phyloP scores from a whole-genome alignment of 768 basidiomycete species.

The Phanerochaete sordida region DNA sequence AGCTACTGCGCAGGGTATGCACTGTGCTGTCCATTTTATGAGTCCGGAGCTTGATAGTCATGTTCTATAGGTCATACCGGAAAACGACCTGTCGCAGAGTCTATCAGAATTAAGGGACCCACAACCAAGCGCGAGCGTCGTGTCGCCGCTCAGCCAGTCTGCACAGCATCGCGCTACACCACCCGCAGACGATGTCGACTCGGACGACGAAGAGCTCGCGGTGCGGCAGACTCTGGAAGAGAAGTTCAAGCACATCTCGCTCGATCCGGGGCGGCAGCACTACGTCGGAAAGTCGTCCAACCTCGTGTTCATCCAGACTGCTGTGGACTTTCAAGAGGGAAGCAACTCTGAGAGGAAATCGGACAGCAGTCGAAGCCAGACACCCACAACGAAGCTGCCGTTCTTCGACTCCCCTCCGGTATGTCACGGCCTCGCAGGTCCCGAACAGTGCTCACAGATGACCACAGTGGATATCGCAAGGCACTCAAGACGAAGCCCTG shows the following conservation, averaged over 20 bases:
- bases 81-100: slow-evolving; percentile 51
- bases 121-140: not conserved
- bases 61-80: not conserved
- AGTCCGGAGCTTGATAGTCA: not conserved
- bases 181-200: slow-evolving; percentile 18
- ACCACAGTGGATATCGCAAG: slow-evolving; percentile 7
- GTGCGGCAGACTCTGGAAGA: not conserved
- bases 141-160: not conserved
- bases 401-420: not conserved
- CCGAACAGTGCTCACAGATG: not conserved
- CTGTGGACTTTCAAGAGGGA: slow-evolving; percentile 4
- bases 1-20: slow-evolving; percentile 3
- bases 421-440: not conserved
- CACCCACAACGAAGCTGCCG: not conserved
- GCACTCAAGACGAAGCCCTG: slow-evolving; percentile 11
- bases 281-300: slow-evolving; percentile 15
- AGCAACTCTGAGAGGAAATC: not conserved
- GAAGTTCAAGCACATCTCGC: slow-evolving; percentile 1
- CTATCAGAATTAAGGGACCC: slow-evolving; percentile 33
- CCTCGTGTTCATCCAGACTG: slow-evolving; percentile 9
- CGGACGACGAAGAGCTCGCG: slow-evolving; percentile 14
- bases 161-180: not conserved
- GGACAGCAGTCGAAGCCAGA: not conserved
- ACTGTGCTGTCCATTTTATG: not conserved
- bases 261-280: slow-evolving; percentile 4